phyloP scores from a whole-genome alignment of 225 moss, liverwort and hornwort genomes.

The Pseudisothecium myosuroides region DNA sequence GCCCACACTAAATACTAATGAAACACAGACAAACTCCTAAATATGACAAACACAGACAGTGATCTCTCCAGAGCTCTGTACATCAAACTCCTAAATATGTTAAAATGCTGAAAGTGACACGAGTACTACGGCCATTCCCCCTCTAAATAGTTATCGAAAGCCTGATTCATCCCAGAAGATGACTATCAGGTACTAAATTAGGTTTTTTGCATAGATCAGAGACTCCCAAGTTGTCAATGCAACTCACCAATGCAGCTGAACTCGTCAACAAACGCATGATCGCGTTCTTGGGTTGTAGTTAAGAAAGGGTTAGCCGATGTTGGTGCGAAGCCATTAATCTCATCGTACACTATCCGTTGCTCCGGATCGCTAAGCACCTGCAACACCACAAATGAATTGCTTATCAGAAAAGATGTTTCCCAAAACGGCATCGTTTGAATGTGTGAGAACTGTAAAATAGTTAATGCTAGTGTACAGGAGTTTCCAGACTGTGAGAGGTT shows the following conservation, averaged over 20 bases:
- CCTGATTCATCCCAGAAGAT: no score
- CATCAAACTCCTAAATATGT: background rate
- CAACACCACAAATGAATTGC: background rate
- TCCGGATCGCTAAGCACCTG: slow-evolving; percentile 93
- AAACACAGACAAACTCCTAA: background rate
- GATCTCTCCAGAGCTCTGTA: background rate
- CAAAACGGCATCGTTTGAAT: background rate
- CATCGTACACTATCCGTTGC: slow-evolving; percentile 88
- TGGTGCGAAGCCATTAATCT: slow-evolving; percentile 84
- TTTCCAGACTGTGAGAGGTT: background rate
- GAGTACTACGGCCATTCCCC: background rate
- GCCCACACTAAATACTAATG: background rate
- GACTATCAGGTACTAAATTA: background rate
- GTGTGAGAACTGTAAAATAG: background rate
- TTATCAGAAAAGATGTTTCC: background rate
- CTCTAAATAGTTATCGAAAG: background rate
- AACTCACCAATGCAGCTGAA: slow-evolving; percentile 81
- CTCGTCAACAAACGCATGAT: slow-evolving; percentile 86
- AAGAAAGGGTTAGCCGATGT: slow-evolving; percentile 75
- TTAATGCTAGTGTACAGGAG: no score
- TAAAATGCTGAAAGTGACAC: no score
- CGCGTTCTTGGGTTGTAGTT: slow-evolving; percentile 32
- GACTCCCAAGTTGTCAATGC: background rate
- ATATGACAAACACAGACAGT: background rate
- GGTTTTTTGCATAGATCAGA: background rate